A percentile compares a stretch with the other conserved stretches of the same genome.
Conservation (phyloP, 2,329 filamentous ascomycete species). For the Cladophialophora bantiana region DNA sequence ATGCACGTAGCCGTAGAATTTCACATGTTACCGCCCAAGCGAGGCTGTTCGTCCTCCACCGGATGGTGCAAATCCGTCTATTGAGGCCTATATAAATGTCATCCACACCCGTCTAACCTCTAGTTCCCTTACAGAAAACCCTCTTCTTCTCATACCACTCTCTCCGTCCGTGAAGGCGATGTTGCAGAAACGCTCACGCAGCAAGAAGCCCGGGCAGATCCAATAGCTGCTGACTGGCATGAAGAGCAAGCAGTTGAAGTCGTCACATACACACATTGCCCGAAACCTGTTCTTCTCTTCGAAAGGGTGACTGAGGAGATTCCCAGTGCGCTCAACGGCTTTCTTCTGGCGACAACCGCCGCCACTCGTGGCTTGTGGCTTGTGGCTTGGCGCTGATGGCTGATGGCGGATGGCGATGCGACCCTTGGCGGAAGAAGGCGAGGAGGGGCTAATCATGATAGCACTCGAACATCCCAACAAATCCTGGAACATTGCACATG, state of each 20-base stretch:
- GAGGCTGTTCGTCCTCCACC: not conserved
- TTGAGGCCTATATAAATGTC: not conserved
- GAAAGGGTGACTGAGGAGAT: not conserved
- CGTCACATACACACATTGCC: not conserved
- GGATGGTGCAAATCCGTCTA: not conserved
- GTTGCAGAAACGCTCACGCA: not conserved
- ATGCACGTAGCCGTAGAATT: not conserved
- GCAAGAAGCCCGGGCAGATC: not conserved
- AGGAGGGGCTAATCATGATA: not conserved
- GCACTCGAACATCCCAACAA: slow-evolving; percentile 18
- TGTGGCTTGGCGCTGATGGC: too few species aligned
- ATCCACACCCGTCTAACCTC: not conserved
- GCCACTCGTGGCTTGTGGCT: not conserved
- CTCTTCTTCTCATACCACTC: not conserved
- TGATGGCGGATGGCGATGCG: not conserved
- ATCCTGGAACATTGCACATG: slow-evolving; percentile 3
- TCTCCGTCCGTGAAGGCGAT: not conserved
- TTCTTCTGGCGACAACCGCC: not conserved
- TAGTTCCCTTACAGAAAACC: not conserved
- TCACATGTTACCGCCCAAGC: not conserved
- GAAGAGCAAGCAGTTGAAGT: not conserved
- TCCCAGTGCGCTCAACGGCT: not conserved
- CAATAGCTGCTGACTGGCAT: not conserved
- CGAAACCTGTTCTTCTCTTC: not conserved
- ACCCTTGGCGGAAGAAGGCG: not conserved